Evolutionary conservation across 1,139 yeast species (phyloP).

Genomic region (Hansenula anomala): DNA sequence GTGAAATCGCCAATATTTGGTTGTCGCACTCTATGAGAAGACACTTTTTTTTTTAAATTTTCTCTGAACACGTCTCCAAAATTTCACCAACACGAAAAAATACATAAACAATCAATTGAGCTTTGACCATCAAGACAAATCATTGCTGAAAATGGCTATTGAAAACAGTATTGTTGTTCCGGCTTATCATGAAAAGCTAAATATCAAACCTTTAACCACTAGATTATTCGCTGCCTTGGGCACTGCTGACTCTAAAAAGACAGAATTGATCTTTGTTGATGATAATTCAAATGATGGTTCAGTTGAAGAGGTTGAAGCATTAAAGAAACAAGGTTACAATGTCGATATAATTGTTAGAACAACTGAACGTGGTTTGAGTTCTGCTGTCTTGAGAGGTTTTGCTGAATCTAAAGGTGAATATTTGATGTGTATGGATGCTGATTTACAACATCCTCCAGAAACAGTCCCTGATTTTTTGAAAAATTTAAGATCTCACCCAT

Average conservation of each 20-base stretch:
- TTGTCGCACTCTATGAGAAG: not conserved
- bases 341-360: constrained; percentile 41
- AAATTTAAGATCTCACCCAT: constrained; percentile 32
- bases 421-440: constrained; percentile 44
- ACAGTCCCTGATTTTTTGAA: constrained; percentile 36
- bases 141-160: constrained; percentile 31
- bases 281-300: constrained; percentile 46
- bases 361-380: constrained; percentile 39
- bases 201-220: constrained; percentile 40
- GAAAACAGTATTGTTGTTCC: constrained; percentile 39
- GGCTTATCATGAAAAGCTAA: constrained; percentile 40
- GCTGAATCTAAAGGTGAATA: constrained; percentile 38
- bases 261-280: constrained; percentile 42
- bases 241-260: constrained; percentile 30
- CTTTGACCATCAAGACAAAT: too few species aligned
- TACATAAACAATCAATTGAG: too few species aligned
- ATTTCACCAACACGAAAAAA: too few species aligned
- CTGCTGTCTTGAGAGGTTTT: constrained; percentile 41
- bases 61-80: not conserved
- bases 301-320: constrained; percentile 39
- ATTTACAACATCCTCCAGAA: constrained; percentile 45
- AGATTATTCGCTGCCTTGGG: constrained; percentile 41
- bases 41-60: too few species aligned
- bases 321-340: constrained; percentile 37
- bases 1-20: too few species aligned